Base-by-base conservation (phyloP, 495 filamentous ascomycete species). In the Neurospora terricola region DNA sequence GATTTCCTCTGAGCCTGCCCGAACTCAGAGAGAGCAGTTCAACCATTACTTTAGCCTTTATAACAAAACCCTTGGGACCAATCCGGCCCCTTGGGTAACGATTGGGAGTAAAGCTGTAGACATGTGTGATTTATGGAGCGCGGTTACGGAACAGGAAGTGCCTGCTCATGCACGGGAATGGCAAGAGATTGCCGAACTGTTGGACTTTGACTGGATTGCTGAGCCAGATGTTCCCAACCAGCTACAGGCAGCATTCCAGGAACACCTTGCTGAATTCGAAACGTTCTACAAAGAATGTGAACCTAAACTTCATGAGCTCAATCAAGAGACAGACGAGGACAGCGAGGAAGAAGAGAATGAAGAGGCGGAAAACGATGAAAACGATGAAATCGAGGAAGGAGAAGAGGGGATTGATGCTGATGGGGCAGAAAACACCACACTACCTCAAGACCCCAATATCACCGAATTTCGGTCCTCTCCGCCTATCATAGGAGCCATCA, bases 131-230 rank as follows among this genome's bases (percentile, higher is more conserved):
- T 69, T 83, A 2, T 84, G 82, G 82, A 71, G 74, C 10, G 79
- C 77, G 23, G 77, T 78, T 1, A 77, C 73, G 21, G 70, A 75
- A 16, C 77, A 83, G 62, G 71, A 80, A 10, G 69, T 76, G 36
- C 73, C 75, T 14, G 72, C 75, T 36, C 69, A 36, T 12, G 72
- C 72, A 18, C 82, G 81, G 21, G 76, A 84, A 72, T 84, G 83
- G 83, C 74, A 81, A 59, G 69, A 76, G 21, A 75, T 87, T 23
- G 78, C 82, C 0, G 82, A 81, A 54, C 42, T 69, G 0, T 76
- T 87, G 23, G 81, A 78, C 0, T 80, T 84, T 72, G 76, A 85
- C 74, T 83, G 80, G 78, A 70, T 81, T 45, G 70, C 79, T 12
- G 54, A 80, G 21, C 74, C 77, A 5, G 75, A 75, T 8, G 77